Base-by-base conservation (phyloP, 2,329 filamentous ascomycete genomes). In the Aspergillus sclerotialis region DNA sequence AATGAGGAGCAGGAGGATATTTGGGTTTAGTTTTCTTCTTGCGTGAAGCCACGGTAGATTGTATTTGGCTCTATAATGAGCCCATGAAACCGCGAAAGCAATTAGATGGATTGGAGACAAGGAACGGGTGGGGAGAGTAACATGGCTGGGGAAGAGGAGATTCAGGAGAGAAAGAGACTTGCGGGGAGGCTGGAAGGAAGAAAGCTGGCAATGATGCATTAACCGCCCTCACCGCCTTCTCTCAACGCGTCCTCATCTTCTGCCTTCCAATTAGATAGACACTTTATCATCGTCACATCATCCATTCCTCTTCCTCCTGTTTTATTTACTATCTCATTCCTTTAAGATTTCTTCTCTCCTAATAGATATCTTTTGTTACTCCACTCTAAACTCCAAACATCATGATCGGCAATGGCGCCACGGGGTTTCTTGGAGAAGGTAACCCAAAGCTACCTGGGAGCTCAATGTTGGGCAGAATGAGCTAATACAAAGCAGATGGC, bases 401-500 rank as follows among this genome's bases (percentile, higher is more conserved):
- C 42, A 67, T 67, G 63, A 55, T 65, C 40, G 55, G 55, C 33
- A 60, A 63, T 44, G 55, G 56, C 34, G 42, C 48, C 30, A 61
- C 61, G 40, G 65, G 65, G 35, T 58, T 64, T 60, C 56, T 69
- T 13, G 64, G 63, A 29, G 64, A 69, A 61, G 63, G 62, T 65
- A 29, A 45, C 54, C 35, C 42, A 43, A 41, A 39, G 40, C 38
- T 33, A 42, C 39, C 42, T 48, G 34, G 7, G 23, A 14, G 11
- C 12, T n/a, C 25, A 12, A 12, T 26, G 13, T 17, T 17, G 21
- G 5, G 9, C 25, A 16, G 30, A 33, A 42, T 50, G 19, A 50
- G 40, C 44, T 39, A 30, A 39, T 29, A 38, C 33, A 36, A 23
- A 30, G 11, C 55, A 96, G 92, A 98, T 89, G 92, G 92, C 63